phyloP scores from a whole-genome alignment of 768 basidiomycete species.

The Neoboletus brunneissimus region DNA sequence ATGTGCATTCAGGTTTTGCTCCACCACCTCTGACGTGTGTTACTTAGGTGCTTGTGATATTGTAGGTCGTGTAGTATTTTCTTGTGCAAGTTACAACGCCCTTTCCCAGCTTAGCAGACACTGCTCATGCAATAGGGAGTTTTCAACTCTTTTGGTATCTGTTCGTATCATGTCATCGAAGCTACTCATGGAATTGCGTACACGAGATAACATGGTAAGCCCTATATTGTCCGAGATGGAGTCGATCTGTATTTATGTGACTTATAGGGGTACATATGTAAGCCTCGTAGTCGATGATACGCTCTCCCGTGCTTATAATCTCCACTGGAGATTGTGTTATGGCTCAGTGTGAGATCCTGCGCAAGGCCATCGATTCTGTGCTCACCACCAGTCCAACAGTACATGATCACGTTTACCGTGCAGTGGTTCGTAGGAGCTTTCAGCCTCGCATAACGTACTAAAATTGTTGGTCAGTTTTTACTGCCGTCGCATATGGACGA shows the following conservation, averaged over 20 bases:
- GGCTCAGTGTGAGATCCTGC: not conserved
- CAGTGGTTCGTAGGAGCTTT: constrained; percentile 3
- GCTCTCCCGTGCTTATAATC: not conserved
- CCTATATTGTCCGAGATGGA: too few relatives aligned
- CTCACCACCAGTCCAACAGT: constrained; percentile 1
- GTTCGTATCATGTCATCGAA: constrained; percentile 3
- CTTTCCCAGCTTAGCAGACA: constrained; percentile 7
- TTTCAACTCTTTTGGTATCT: not conserved
- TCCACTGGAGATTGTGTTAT: not conserved
- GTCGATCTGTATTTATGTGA: not conserved
- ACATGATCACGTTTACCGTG: not conserved
- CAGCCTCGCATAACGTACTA: too few relatives aligned
- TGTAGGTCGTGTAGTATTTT: not conserved
- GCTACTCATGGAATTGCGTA: not conserved
- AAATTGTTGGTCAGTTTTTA: constrained; percentile 10
- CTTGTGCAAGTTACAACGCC: not conserved
- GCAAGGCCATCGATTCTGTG: not conserved
- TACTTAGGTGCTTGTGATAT: not conserved
- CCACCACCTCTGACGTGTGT: not conserved
- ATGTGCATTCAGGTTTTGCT: not conserved
- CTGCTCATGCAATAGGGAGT: not conserved
- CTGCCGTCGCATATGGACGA: constrained; percentile 14
- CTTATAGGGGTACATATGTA: constrained; percentile 7
- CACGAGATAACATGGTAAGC: constrained; percentile 2
- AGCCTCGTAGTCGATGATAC: not conserved